Base-by-base conservation (phyloP, 805 yeast genomes). In the Wickerhamomyces rabaulensis region DNA sequence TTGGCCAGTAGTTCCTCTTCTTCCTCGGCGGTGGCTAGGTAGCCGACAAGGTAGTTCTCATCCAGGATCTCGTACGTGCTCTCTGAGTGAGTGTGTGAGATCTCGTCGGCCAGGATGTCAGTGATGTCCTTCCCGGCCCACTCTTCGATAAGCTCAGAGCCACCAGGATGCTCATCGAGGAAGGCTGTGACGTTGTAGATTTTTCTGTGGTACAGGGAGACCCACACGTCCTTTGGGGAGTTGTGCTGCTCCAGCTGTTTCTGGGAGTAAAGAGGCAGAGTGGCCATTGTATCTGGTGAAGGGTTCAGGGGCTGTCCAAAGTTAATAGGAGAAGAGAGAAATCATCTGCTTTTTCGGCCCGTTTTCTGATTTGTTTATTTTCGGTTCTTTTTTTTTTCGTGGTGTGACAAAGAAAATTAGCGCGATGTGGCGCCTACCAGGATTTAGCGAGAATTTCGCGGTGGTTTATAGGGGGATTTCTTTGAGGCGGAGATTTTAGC, bases 51-150 rank as follows among this genome's bases (percentile, higher is more conserved):
- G 67, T 81, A 84, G 48, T 76, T 82, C 40, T 91, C 96, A 51
- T 84, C 87, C 52, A 92, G 70, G 76, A 91, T 84, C 44, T 87
- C 94, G 64, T 87, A 85, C 1, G 97, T 95, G 41, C 84, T 70
- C 51, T 87, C 92, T 5, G 94, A 82, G 65, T 92, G 97, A 43
- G 76, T 80, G 63, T 91, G 97, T 33, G 83, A 73, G 3, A 69
- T 69, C 19, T 70, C 71, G 59, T 92, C 97, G 8, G 83, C 80
- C 76, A 92, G 77, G 41, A 89, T 81, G 44, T 78, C 79, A 9
- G 97, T 87, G 47, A 90, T 91, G 63, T 89, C 96, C 49, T 76
- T 75, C 39, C 96, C 96, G 27, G 86, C 95, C 61, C 80, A 76
- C 56, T 87, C 95, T 43, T 79, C 67, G 47, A 88, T 71, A 27